A percentile compares a stretch with the other conserved stretches of the same genome.
These are phyloP conservation scores for Cucumis melo DNA, from an alignment of 306 rosid species.

Conservation along the genomic window DNA sequence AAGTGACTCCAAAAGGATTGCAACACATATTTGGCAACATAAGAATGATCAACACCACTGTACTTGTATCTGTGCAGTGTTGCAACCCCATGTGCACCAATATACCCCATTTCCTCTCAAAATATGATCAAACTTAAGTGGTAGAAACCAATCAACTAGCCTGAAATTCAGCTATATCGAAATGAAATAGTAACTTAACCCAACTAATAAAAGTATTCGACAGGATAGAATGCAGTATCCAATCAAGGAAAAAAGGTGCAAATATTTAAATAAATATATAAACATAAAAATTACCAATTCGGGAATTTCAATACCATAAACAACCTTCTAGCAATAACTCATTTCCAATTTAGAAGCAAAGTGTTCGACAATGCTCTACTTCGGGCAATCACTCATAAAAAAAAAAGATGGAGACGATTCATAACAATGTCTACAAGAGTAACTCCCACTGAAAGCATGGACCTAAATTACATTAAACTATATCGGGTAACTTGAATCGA, in stretches of 20 bases:
- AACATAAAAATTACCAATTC: background rate
- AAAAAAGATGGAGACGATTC: background rate
- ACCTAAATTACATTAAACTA: background rate
- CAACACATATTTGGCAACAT: constrained; percentile 73
- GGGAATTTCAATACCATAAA: background rate
- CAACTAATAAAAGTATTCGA: background rate
- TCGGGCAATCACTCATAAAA: background rate
- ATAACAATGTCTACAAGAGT: background rate
- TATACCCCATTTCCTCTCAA: constrained; percentile 54
- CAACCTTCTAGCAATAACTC: background rate
- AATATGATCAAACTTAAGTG: constrained; percentile 2
- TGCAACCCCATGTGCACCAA: constrained; percentile 74
- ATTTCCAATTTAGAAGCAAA: background rate
- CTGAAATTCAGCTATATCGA: background rate
- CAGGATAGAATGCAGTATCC: background rate
- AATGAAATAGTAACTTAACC: background rate
- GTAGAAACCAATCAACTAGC: constrained; percentile 10
- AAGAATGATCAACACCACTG: constrained; percentile 91
- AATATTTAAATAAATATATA: background rate
- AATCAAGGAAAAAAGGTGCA: background rate
- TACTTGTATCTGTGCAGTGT: constrained; percentile 76
- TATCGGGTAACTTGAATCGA: background rate
- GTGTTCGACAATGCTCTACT: background rate
- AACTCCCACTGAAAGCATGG: background rate
- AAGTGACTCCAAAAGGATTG: constrained; percentile 87